Base-by-base conservation (phyloP, 805 yeast species). In the Candida hungchunana region DNA sequence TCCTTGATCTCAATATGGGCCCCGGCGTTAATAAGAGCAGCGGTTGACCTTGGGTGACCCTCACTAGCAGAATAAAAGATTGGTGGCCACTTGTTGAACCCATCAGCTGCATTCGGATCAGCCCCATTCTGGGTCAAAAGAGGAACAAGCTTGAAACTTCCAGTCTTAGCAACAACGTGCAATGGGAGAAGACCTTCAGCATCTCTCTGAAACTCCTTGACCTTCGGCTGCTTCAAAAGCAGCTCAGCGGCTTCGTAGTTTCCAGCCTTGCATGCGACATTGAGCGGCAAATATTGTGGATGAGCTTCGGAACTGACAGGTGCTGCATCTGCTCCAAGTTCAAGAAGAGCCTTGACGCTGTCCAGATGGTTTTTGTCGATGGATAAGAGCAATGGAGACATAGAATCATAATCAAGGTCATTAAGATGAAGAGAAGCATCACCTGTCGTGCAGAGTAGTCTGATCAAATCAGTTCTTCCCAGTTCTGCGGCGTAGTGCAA, bases 71-170 rank as follows among this genome's bases (percentile, higher is more conserved):
- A 85, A 58, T 93, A 90, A 51, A 88, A 86, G 3, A 93, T 71
- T 0, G 97, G 95, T 0, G 96, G 79, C 97, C 97, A 93, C 49
- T 82, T 82, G 55, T 89, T 88, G 38, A 87, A 77, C 35, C 85
- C 82, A 60, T 93, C 97, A 7, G 79, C 51, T 40, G 75, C 79
- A 59, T 93, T 84, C 5, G 90, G 76, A 50, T 82, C 77, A 2
- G 84, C 82, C 5, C 89, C 90, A 44, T 81, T 71, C n/a, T 72
- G 62, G 2, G 84, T 69, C 22, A 93, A 63, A 30, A 88, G 59
- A 20, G 80, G 74, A 10, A 93, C 77, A 21, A 90, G 66, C 39
- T 76, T 64, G 44, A 69, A 66, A 54, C 81, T 87, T 1, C 97
- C 97, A 6, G 82, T 77, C 33, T 93, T 74, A 0, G 97, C 89